Base-by-base conservation (phyloP, 2,329 filamentous ascomycete genomes). In the Aureobasidium vineae region DNA sequence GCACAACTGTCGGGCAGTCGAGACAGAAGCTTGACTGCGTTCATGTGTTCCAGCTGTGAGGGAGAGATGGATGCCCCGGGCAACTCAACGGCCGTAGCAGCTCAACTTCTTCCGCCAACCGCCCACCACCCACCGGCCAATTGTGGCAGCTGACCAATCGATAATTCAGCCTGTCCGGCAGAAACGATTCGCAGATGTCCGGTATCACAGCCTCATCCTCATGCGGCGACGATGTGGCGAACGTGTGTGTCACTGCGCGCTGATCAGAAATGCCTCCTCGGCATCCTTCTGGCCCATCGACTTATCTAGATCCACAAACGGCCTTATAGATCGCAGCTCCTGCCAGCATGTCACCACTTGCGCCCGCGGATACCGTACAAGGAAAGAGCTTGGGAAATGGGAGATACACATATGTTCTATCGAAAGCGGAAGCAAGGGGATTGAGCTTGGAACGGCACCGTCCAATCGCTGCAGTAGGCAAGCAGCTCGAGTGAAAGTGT, bases 141-240 rank as follows among this genome's bases (percentile, higher is more conserved):
- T n/a, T 57, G 33, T 23, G 53, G 23, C 53, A 57, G 53, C 33
- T 57, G 53, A 57, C 53, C 36, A 19, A 26, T 19, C 53, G 36
- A 57, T 41, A 19, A 41, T 41, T 41, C 36, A 57, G 23, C 5
- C 53, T 56, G 31, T 31, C 10, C 13, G 19, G 16, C 2, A 36
- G 10, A 13, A 40, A 21, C 21, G 8, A 3, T 19, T 21, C 13
- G 50, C 31, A 53, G 28, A 53, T 36, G 3, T 36, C 11, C 21
- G 33, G 23, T 15, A 26, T 23, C 21, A 47, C 21, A 23, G 43
- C 21, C 11, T n/a, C 26, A 19, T 11, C 16, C 28, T 28, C 49
- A 28, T 8, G 45, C 49, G 28, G n/a, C 26, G 16, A 31, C 49
- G 26, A 31, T 16, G 26, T 52, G 15, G 26, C 33, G n/a, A 21